phyloP scores from a whole-genome alignment of 2,329 filamentous ascomycete genomes.

The Leptoxyphium fumago region DNA sequence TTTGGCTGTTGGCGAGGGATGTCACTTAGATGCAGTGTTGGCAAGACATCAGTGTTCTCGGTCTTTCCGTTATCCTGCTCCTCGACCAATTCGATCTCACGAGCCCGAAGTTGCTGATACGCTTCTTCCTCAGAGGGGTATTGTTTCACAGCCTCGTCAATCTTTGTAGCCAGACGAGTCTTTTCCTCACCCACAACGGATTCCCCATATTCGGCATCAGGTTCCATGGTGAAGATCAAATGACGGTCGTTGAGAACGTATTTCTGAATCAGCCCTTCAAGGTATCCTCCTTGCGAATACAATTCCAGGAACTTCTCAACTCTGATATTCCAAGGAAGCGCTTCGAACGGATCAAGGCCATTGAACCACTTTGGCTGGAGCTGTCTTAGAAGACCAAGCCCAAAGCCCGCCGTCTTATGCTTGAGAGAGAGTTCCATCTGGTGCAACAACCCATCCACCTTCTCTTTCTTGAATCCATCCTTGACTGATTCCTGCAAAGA shows the following conservation, averaged over 20 bases:
- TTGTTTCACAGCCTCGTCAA: conserved; percentile 51
- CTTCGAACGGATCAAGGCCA: conserved; percentile 80
- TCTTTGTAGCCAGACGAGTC: conserved; percentile 56
- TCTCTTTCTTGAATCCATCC: conserved; percentile 73
- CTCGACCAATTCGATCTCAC: conserved; percentile 60
- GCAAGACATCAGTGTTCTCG: conserved; percentile 74
- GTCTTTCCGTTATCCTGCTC: conserved; percentile 57
- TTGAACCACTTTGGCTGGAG: conserved; percentile 92
- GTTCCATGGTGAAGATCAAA: conserved; percentile 87
- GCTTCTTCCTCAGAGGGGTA: conserved; percentile 60
- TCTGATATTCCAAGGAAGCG: conserved; percentile 81
- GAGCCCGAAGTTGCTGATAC: conserved; percentile 54
- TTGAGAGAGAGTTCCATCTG: conserved; percentile 86
- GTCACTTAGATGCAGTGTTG: conserved; percentile 75
- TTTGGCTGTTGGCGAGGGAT: conserved; percentile 68
- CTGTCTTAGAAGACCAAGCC: conserved; percentile 76
- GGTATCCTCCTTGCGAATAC: conserved; percentile 61
- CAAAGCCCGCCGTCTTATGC: conserved; percentile 93
- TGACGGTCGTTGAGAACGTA: conserved; percentile 80
- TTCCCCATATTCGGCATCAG: conserved; percentile 58
- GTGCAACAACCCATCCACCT: conserved; percentile 87
- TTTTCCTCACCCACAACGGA: conserved; percentile 66
- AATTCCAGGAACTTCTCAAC: conserved; percentile 67
- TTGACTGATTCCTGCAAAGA: conserved; percentile 55
- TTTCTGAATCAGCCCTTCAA: conserved; percentile 75